These are phyloP conservation scores for Chernovozyma sophiae-reginae DNA, from an alignment of 1,139 yeast species.

Conservation along the genomic window DNA sequence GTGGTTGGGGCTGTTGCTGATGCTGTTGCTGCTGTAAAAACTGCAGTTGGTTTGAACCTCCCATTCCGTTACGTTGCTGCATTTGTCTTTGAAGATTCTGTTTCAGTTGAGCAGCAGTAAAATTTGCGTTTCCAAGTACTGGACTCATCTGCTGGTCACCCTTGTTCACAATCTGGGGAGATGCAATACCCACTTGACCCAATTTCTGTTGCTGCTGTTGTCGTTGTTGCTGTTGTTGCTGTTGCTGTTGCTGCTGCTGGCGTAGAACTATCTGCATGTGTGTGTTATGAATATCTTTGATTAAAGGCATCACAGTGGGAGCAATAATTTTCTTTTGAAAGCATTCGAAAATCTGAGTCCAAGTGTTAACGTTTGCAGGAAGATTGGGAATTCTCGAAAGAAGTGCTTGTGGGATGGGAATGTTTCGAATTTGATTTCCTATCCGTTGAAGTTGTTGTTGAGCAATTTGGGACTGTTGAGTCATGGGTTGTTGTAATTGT, in stretches of 20 bases:
- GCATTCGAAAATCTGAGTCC: constrained; percentile 77
- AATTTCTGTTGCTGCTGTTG: constrained; percentile 8
- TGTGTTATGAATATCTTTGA: constrained; percentile 58
- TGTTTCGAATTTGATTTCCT: constrained; percentile 38
- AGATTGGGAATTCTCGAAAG: constrained; percentile 69
- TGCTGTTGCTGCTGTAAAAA: constrained; percentile 16
- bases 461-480: constrained; percentile 2
- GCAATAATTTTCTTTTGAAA: constrained; percentile 58
- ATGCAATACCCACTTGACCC: constrained; percentile 7
- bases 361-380: constrained; percentile 78
- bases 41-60: constrained; percentile 12
- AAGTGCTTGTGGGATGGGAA: constrained; percentile 74
- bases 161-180: constrained; percentile 13
- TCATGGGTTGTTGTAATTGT: constrained; percentile 3
- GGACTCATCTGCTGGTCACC: constrained; percentile 2
- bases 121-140: neutral
- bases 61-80: constrained; percentile 12
- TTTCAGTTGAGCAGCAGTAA: constrained; percentile 29
- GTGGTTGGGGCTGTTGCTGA: constrained; percentile 11
- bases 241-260: constrained; percentile 27
- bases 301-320: constrained; percentile 47
- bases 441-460: constrained; percentile 30
- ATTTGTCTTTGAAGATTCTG: constrained; percentile 32
- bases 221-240: constrained; percentile 11
- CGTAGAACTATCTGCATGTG: constrained; percentile 42